Evolutionary conservation across 2,329 filamentous ascomycete species (phyloP).

Genomic region (Aureobasidium sp.): DNA sequence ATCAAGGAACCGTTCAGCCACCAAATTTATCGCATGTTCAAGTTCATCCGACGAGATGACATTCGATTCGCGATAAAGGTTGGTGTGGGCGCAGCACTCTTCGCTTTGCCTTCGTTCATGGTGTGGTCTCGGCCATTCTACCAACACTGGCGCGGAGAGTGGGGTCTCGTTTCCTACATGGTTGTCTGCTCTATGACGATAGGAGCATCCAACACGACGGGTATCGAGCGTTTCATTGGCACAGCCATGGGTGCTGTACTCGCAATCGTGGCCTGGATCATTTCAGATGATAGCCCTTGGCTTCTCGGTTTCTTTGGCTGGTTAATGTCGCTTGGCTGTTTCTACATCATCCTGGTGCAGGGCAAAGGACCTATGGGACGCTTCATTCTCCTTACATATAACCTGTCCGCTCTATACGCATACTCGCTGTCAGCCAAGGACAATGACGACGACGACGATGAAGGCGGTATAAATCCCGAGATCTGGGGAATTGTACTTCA

Average conservation of each 20-base stretch:
- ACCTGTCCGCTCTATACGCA: conserved; percentile 86
- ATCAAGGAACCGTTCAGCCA: conserved; percentile 14
- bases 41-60: conserved; percentile 55
- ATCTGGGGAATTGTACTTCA: conserved; percentile 85
- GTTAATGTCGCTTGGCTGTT: conserved; percentile 71
- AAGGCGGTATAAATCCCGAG: conserved; percentile 73
- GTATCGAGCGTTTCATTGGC: conserved; percentile 74
- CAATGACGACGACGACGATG: conserved; percentile 71
- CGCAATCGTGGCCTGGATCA: conserved; percentile 69
- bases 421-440: conserved; percentile 80
- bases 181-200: conserved; percentile 97
- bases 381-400: conserved; percentile 93
- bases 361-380: conserved; percentile 84
- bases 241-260: conserved; percentile 73
- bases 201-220: conserved; percentile 89
- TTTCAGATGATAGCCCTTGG: conserved; percentile 64
- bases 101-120: conserved; percentile 83
- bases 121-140: conserved; percentile 70
- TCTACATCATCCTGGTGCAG: conserved; percentile 79
- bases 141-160: conserved; percentile 85
- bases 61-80: conserved; percentile 84
- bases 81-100: conserved; percentile 78
- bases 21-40: conserved; percentile 45
- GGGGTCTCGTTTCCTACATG: conserved; percentile 96
- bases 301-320: conserved; percentile 75